These are phyloP conservation scores for Gynostemma pentaphyllum DNA, from an alignment of 306 rosid genomes.

Conservation along the genomic window DNA sequence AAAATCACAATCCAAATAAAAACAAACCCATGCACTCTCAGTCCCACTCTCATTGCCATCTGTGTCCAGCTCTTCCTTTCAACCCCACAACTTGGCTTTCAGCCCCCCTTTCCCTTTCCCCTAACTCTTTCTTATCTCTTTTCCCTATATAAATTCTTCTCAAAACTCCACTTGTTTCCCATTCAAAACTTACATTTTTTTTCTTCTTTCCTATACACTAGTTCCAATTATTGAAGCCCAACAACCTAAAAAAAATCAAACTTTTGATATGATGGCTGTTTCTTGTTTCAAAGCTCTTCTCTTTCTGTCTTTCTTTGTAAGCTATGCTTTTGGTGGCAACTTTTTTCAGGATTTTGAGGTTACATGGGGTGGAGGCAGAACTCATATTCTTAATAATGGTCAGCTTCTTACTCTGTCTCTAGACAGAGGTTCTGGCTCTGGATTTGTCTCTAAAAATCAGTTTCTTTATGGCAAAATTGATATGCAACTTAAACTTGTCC, in stretches of 20 bases:
- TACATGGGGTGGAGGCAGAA: conserved; percentile 54
- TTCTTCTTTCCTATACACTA: background rate
- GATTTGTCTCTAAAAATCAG: conserved; percentile 41
- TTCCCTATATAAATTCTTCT: background rate
- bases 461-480: conserved; percentile 50
- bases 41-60: conserved; percentile 13
- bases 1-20: background rate
- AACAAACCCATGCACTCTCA: background rate
- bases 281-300: background rate
- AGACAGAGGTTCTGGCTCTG: conserved; percentile 46
- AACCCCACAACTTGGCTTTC: background rate
- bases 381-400: conserved; percentile 31
- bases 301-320: background rate
- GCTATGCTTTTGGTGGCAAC: conserved; percentile 16
- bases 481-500: conserved; percentile 58
- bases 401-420: conserved; percentile 43
- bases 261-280: background rate
- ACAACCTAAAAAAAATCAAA: background rate
- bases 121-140: background rate
- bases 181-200: background rate
- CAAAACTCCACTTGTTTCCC: background rate
- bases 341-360: conserved; percentile 28
- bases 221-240: background rate
- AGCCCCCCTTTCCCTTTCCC: background rate
- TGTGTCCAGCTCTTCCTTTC: conserved; percentile 16